Base-by-base conservation (phyloP, 1,284 basidiomycete species). In the Puccinia hordei region DNA sequence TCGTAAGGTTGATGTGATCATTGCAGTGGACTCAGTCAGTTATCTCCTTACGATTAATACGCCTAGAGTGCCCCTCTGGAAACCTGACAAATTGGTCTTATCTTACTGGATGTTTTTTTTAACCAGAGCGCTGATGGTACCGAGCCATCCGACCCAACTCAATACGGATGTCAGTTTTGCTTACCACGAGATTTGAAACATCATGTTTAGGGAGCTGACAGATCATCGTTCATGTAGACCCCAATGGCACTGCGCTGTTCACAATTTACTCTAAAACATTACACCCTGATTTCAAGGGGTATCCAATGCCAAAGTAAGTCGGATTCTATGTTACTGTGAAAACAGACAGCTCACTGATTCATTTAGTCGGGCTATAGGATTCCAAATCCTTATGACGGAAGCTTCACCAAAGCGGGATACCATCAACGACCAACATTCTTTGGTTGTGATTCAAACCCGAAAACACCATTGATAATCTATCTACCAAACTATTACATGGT, bases 1-100 rank as follows among this genome's bases (percentile, higher is more conserved):
- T 13, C 61, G 75, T 19, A 77, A 77, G 17, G 33, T 77, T 24
- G 75, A 77, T 77, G 75, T 77, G 2, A 68, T 77, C 35, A 38
- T 77, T 27, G 75, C 75, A 8, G 63, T 77, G 41, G 75, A 77
- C 63, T 77, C 63, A 49, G 61, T 77, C n/a, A 77, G 71, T 57
- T 27, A 51, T 33, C 19, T 53, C 33, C 13, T 10, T 12, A 15
- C 17, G 35, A 33, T 27, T 49, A 1, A 27, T 66, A 15, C 22
- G 2, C 10, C 10, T 17, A 10, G n/a, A 22, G 8, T 49, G 27
- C 9, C 66, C 4, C 6, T 41, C 35, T 30, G 5, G 66, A 19
- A 46, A 30, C 35, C 35, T 69, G 5, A 46, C 17, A 8, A 27
- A 69, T 69, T 53, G 38, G 66, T 22, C 61, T 38, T 30, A 33